phyloP scores from a whole-genome alignment of 1,284 basidiomycete species.

The Ustanciosporium gigantosporum region DNA sequence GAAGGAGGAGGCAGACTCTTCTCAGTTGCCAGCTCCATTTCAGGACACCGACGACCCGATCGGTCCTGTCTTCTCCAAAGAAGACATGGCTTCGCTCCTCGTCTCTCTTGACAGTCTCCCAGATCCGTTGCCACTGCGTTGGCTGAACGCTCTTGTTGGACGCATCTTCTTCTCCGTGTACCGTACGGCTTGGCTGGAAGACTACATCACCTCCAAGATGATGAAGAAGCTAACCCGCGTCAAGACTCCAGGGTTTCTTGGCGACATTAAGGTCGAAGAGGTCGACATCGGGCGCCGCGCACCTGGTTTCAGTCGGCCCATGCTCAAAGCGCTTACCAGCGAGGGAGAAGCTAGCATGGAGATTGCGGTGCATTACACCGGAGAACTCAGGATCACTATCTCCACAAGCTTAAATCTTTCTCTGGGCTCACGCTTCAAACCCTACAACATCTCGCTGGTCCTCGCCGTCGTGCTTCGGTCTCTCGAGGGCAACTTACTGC shows the following conservation, averaged over 20 bases:
- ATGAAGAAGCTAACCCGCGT: constrained; percentile 93
- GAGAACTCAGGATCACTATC: constrained; percentile 84
- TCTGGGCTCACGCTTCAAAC: constrained; percentile 73
- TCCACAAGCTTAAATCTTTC: constrained; percentile 85
- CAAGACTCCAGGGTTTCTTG: constrained; percentile 81
- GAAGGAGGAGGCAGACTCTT: constrained; percentile 8
- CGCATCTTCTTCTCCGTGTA: constrained; percentile 91
- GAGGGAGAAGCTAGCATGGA: constrained; percentile 90
- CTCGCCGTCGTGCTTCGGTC: constrained; percentile 81
- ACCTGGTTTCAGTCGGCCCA: constrained; percentile 74
- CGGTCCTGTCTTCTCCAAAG: constrained; percentile 70
- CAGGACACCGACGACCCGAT: constrained; percentile 59
- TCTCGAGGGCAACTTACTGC: constrained; percentile 83
- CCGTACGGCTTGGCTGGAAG: constrained; percentile 77
- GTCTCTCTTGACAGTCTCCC: constrained; percentile 84
- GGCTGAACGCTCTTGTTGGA: constrained; percentile 92
- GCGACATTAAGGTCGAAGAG: constrained; percentile 81
- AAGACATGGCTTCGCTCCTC: constrained; percentile 83
- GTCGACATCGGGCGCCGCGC: constrained; percentile 84
- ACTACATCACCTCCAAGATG: constrained; percentile 80
- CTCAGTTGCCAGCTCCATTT: constrained; percentile 7
- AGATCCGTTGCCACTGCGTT: constrained; percentile 92
- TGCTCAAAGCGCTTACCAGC: constrained; percentile 91
- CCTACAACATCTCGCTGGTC: constrained; percentile 84
- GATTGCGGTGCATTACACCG: constrained; percentile 78